These are phyloP conservation scores for Rhynchosporium secalis DNA, from an alignment of 2,329 filamentous ascomycete species.

Conservation along the genomic window DNA sequence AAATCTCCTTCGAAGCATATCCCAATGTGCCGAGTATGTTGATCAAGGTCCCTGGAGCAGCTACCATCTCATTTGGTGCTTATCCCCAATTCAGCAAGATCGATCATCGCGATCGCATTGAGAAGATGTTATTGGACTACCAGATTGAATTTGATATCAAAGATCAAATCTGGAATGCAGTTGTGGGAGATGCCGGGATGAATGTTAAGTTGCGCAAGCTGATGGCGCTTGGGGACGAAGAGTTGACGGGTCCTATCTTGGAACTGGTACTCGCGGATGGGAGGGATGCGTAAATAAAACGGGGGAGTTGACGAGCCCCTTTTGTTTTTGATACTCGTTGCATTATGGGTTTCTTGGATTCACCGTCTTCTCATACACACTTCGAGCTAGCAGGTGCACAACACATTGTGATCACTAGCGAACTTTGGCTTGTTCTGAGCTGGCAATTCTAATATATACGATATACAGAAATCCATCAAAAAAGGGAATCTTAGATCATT, in stretches of 20 bases:
- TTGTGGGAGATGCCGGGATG: neutral
- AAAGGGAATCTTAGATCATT: no score
- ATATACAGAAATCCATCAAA: no score
- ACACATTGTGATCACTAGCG: no score
- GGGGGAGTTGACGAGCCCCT: neutral
- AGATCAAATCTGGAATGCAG: slow-evolving; percentile 13
- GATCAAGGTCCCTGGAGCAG: slow-evolving; percentile 14
- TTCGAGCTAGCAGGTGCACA: no score
- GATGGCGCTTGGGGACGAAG: slow-evolving; percentile 3
- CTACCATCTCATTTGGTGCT: slow-evolving; percentile 18
- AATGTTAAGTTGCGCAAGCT: slow-evolving; percentile 14
- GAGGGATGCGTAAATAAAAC: neutral
- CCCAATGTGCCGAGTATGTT: slow-evolving; percentile 13
- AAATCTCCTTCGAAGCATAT: slow-evolving; percentile 1
- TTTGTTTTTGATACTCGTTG: neutral
- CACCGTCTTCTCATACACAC: no score
- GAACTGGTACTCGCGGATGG: slow-evolving; percentile 18
- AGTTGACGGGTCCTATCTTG: slow-evolving; percentile 11
- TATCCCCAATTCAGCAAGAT: slow-evolving; percentile 20
- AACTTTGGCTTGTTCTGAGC: no score
- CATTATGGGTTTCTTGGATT: neutral
- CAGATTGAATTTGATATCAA: slow-evolving; percentile 15
- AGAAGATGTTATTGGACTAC: slow-evolving; percentile 16
- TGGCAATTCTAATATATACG: no score
- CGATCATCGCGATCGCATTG: slow-evolving; percentile 14